phyloP scores from a whole-genome alignment of 2,329 filamentous ascomycete genomes.

The Orbilia ellipsospora region DNA sequence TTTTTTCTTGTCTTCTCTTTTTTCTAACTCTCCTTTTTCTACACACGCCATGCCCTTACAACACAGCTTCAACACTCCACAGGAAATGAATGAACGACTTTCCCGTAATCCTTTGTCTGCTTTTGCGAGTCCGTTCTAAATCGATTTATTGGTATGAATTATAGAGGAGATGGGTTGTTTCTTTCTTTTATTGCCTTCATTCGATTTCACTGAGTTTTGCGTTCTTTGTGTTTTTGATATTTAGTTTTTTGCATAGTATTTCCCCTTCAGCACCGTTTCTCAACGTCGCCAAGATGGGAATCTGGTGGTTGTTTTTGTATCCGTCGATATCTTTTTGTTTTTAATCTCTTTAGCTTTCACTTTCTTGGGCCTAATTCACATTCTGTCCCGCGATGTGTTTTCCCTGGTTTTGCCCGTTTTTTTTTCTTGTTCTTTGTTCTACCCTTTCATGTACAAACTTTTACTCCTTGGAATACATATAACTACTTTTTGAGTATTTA shows the following conservation, averaged over 20 bases:
- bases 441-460: slow-evolving; percentile 46
- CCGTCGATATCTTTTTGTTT: slow-evolving; percentile 18
- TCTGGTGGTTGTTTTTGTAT: neutral
- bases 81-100: slow-evolving; percentile 51
- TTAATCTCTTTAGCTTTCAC: neutral
- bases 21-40: slow-evolving; percentile 4
- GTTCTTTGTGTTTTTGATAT: slow-evolving; percentile 1
- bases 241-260: slow-evolving; percentile 29
- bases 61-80: slow-evolving; percentile 16
- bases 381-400: neutral
- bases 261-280: neutral
- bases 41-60: slow-evolving; percentile 10
- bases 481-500: slow-evolving; percentile 43
- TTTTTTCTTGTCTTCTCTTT: slow-evolving; percentile 10
- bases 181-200: slow-evolving; percentile 5
- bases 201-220: neutral
- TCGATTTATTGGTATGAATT: slow-evolving; percentile 33
- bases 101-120: slow-evolving; percentile 24
- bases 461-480: slow-evolving; percentile 35
- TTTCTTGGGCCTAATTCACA: neutral
- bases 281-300: slow-evolving; percentile 7
- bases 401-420: neutral
- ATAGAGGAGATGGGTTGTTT: slow-evolving; percentile 51
- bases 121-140: slow-evolving; percentile 24
- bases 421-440: neutral